These are phyloP conservation scores for Coniosporium tulheliwenetii DNA, from an alignment of 2,329 filamentous ascomycete genomes.

Conservation along the genomic window DNA sequence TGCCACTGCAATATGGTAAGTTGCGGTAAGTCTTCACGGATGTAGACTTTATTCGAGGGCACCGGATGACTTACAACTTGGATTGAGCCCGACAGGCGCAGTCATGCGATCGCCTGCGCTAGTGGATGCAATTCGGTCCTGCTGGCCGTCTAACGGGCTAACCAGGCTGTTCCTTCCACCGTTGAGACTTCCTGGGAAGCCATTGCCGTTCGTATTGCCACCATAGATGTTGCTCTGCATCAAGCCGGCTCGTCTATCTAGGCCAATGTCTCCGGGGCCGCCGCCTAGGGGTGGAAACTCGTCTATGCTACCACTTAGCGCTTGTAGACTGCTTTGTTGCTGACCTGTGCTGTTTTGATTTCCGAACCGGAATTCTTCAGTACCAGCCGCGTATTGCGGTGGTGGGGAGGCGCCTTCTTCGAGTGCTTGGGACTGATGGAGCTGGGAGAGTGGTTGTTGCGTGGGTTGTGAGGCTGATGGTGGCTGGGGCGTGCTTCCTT, in stretches of 20 bases:
- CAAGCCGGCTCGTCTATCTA: conserved; percentile 33
- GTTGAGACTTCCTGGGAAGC: not conserved
- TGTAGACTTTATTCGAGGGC: too few species aligned
- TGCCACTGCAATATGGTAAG: too few species aligned
- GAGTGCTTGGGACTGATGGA: conserved; percentile 23
- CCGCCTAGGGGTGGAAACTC: conserved; percentile 46
- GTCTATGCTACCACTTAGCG: conserved; percentile 40
- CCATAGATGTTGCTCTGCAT: conserved; percentile 29
- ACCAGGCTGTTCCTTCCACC: conserved; percentile 1
- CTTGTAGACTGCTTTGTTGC: conserved; percentile 31
- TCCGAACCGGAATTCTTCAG: conserved; percentile 41
- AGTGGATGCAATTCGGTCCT: not conserved
- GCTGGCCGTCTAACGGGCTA: not conserved
- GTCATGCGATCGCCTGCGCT: too few species aligned
- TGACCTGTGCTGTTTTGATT: conserved; percentile 37
- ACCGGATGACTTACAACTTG: too few species aligned
- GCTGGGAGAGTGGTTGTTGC: conserved; percentile 24
- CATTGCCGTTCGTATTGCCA: conserved; percentile 22
- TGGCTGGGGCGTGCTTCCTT: conserved; percentile 12
- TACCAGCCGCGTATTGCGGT: conserved; percentile 33
- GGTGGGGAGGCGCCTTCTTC: conserved; percentile 24
- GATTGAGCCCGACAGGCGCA: too few species aligned
- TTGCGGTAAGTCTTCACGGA: too few species aligned
- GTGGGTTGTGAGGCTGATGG: conserved; percentile 12
- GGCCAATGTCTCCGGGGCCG: conserved; percentile 31